Evolutionary conservation across 208 protist genomes (phyloP).

Genomic region (Acanthamoeba triangularis): DNA sequence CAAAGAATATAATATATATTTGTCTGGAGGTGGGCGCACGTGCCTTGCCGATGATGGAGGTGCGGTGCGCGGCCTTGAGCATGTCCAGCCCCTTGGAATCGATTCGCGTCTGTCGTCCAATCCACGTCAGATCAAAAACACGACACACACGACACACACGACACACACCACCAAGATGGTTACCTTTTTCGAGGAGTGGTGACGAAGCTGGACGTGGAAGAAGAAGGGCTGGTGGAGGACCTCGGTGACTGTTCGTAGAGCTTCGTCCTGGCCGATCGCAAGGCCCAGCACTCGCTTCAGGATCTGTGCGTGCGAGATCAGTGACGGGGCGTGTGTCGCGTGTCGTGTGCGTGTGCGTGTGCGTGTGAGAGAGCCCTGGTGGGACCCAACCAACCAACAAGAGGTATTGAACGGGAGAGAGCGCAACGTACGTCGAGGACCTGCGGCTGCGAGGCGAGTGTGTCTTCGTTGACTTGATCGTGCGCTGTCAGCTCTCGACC

Average conservation of each 20-base stretch:
- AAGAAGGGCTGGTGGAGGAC: slow-evolving; percentile 11
- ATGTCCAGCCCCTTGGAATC: slow-evolving; percentile 49
- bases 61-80: slow-evolving; percentile 6
- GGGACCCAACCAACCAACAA: neutral
- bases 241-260: neutral
- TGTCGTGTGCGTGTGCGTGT: too few species aligned
- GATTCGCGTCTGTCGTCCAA: neutral
- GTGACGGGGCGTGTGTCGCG: neutral
- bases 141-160: neutral
- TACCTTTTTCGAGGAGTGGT: slow-evolving; percentile 47
- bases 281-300: neutral
- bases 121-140: neutral
- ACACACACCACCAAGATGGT: neutral
- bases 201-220: neutral
- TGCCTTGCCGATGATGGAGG: slow-evolving; percentile 44
- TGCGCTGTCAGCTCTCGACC: slow-evolving; percentile 12
- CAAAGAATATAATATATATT: too few species aligned
- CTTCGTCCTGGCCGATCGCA: neutral
- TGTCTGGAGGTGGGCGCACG: neutral
- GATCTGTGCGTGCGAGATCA: neutral
- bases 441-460: neutral
- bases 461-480: neutral
- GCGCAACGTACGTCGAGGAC: slow-evolving; percentile 2
- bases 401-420: neutral
- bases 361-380: neutral